phyloP scores from a whole-genome alignment of 306 rosid genomes.

The Cercis canadensis region DNA sequence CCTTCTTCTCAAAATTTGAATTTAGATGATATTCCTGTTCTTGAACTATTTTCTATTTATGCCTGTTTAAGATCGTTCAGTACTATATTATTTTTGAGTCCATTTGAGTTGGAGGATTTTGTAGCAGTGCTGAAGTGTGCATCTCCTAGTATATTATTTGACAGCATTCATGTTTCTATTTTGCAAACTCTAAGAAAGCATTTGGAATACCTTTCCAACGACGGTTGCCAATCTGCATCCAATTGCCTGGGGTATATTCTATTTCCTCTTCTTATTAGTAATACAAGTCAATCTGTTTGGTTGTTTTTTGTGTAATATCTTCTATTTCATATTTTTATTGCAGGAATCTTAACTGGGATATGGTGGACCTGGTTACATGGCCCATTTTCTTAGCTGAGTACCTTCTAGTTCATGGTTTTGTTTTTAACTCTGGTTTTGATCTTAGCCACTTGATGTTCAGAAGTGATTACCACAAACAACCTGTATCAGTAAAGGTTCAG shows the following conservation, averaged over 20 bases:
- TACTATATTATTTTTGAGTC: constrained; percentile 84
- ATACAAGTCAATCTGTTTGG: constrained; percentile 38
- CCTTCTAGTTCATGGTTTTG: constrained; percentile 73
- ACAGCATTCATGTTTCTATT: constrained; percentile 80
- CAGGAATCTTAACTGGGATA: constrained; percentile 97
- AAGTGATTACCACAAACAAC: constrained; percentile 76
- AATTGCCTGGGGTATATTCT: constrained; percentile 74
- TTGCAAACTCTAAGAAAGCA: constrained; percentile 83
- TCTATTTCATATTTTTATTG: constrained; percentile 39
- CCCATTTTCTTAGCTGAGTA: constrained; percentile 93
- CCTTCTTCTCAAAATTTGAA: constrained; percentile 79
- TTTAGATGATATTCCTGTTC: constrained; percentile 74
- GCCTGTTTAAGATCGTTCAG: constrained; percentile 90
- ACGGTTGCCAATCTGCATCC: constrained; percentile 87
- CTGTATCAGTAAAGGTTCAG: constrained; percentile 71
- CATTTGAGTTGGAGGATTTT: constrained; percentile 91
- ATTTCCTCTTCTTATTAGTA: constrained; percentile 8
- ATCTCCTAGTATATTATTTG: constrained; percentile 72
- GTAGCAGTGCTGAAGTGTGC: constrained; percentile 68
- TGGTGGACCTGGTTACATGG: constrained; percentile 89
- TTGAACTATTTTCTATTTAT: constrained; percentile 85
- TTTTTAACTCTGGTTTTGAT: constrained; percentile 64
- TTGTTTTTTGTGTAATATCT: constrained; percentile 26
- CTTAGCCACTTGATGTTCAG: constrained; percentile 58
- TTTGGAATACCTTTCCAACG: constrained; percentile 84